A percentile compares a stretch with the other conserved stretches of the same genome.
Conservation (phyloP, 139 green algal genomes). For the Coccomyxa sp. region DNA sequence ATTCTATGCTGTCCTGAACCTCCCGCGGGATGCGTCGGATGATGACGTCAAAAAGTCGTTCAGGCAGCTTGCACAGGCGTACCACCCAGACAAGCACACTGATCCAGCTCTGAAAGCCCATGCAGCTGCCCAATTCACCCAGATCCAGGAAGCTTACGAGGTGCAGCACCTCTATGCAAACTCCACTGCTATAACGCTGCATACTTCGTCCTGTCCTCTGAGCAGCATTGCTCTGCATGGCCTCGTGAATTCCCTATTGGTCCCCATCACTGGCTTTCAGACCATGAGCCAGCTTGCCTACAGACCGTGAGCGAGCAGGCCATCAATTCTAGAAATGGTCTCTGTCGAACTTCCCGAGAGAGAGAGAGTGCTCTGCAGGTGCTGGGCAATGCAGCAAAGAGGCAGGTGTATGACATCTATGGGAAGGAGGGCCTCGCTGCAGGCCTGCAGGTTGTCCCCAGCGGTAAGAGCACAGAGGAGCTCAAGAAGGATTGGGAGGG, state of each 20-base stretch:
- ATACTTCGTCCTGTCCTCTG: no score
- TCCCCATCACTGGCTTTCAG: no score
- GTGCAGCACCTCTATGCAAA: conserved; percentile 6
- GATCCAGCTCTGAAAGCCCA: conserved; percentile 17
- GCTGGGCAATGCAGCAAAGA: conserved; percentile 33
- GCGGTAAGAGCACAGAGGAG: conserved; percentile 33
- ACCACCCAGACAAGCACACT: conserved; percentile 50
- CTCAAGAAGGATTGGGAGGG: conserved; percentile 36
- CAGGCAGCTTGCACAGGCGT: conserved; percentile 34
- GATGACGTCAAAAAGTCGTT: conserved; percentile 21
- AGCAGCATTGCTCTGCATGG: no score
- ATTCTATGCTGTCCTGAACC: conserved; percentile 28
- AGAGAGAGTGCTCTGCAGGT: conserved; percentile 36
- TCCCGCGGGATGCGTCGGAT: conserved; percentile 13
- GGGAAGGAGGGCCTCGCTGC: conserved; percentile 39
- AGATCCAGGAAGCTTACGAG: conserved; percentile 51
- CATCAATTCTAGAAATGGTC: no score
- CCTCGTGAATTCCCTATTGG: no score
- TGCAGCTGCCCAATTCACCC: conserved; percentile 30
- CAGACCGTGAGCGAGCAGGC: no score
- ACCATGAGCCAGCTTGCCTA: no score
- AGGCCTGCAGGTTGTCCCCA: conserved; percentile 32
- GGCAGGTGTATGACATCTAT: conserved; percentile 55
- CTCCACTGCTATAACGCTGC: not conserved
- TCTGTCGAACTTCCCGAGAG: no score